Evolutionary conservation across 2,329 filamentous ascomycete species (phyloP), one percentile per base, ranked within the genome.

Genomic region (Pyrenophora graminea): DNA sequence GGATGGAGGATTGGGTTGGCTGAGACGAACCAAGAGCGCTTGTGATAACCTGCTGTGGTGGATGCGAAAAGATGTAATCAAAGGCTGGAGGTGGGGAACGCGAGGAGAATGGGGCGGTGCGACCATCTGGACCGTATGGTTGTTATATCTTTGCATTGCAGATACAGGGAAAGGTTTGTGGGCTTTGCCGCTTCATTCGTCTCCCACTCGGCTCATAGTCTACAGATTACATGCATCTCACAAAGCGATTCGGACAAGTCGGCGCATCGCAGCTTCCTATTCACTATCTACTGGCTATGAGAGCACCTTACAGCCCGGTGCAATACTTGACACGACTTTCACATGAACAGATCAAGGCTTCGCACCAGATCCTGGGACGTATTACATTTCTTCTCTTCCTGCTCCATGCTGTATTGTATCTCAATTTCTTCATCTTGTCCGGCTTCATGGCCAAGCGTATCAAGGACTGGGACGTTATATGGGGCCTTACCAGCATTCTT

Each of bases 221-320:
- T 2, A 3, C 43, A 85, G 84, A 86, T 67, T 86, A 86, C 49
- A 74, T 86, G 25, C 84, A 86, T 66, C 71, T 86, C 19, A 86
- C 84, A 19, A 86, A 85, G 70, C 79, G 83, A 4, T 77, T 86
- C 45, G 84, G 81, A 15, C 82, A 83, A 39, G 76, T 86, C 42
- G 82, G 76, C 18, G 76, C 83, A 5, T 85, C 83, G 7, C 84
- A 86, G 59, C 66, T 74, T 1, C 84, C 84, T 1, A 66, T 85
- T 2, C 83, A 85, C 47, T 83, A 85, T 49, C 74, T 85, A 6
- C 77, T 87, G 51, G 72, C 80, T 13, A 73, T 81, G 48, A 78
- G 79, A 45, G 76, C 79, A 6, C 72, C 77, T 4, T 82, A 79
- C 45, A 79, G 76, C 3, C 77, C 81, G 1, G 62, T 85, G 12